Evolutionary conservation across 1,139 yeast species (phyloP), one percentile per base, ranked within the genome.

Genomic region (Taphrina communis): DNA sequence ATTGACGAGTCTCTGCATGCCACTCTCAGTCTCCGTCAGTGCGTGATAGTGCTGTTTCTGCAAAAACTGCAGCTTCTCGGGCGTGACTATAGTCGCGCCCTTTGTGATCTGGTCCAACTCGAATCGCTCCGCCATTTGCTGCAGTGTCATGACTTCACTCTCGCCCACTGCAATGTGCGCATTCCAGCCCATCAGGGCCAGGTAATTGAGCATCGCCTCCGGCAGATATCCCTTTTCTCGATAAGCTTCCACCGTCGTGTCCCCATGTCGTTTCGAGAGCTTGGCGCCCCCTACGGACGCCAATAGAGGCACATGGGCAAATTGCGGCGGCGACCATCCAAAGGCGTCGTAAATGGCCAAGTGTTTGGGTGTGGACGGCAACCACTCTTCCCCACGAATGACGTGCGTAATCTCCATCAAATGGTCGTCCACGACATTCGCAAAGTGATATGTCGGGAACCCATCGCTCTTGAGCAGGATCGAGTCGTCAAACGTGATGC

Each of bases 311-410:
- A 94, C 89, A 76, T 94, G 99, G n/a, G 89, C 83, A 76, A 86
- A 95, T 41, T 82, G 75, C 0, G 99, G 99, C 0, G 90, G 86
- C 0, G 76, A 73, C 98, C 97, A 93, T 0, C 92, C 94, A 76
- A 94, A 88, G 0, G 97, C 97, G 25, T 83, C 75, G 76, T 94
- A 95, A 70, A 94, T 78, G 0, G 97, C 95, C 60, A 91, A 82
- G 76, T 94, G 99, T 73, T 93, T 94, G 1, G 98, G 97, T 0
- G 99, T 94, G 0, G 98, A 90, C 0, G 97, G 88, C 9, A 94
- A 80, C 99, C 99, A 95, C 77, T 94, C 98, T 76, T 94, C 99
- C 48, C 99, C 99, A 72, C 99, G 82, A 11, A 94, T 86, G 9
- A 94, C 99, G 77, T 95, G 98, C 0, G 97, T 90, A 55, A 94